Evolutionary conservation across 176 grass and related monocot genomes (phyloP), one percentile per base, ranked within the genome.

Genomic region (Phoenix dactylifera): DNA sequence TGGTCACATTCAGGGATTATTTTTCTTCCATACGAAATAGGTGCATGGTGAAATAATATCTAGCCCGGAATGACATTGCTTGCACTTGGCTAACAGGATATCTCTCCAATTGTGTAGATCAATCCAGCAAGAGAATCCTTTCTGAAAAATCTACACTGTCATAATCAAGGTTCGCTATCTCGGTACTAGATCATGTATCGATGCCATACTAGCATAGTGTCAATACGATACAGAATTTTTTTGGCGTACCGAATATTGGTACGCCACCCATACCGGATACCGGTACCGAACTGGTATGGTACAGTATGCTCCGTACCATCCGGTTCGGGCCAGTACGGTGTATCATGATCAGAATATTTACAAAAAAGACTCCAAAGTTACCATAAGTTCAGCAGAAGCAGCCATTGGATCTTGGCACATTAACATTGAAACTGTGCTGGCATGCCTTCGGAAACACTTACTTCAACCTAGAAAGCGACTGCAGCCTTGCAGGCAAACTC

Each of bases 31-130:
- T 9, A 35, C 7, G 5, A 35, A 35, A 35, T 1, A 44, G 35
- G 10, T 12, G 35, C 35, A 44, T 44, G 35, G 9, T 44, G 9
- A 44, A 44, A 2, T 9, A 12, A 14, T 44, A 44, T 87, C 84
- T 98, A 87, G 17, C 87, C 84, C 5, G 87, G 93, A 24, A 98
- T 98, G 35, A 92, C 93, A 48, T 98, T 97, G 78, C 92, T 97
- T 14, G 92, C 87, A 29, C 92, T 85, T 18, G 93, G 93, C 93
- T 84, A 98, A 16, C 73, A 78, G 32, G 76, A 78, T 16, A 98
- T 72, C 62, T 98, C 84, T 2, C 93, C 87, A 0, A 98, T 87
- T 4, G 93, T 97, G 84, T 87, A 97, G 51, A 97, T 87, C 23
- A 97, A 72, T 15, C 93, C 93, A 9, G 81, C 64, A 15, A 88